These are phyloP conservation scores for Cladophialophora psammophila DNA, from an alignment of 2,329 filamentous ascomycete species.

Conservation along the genomic window DNA sequence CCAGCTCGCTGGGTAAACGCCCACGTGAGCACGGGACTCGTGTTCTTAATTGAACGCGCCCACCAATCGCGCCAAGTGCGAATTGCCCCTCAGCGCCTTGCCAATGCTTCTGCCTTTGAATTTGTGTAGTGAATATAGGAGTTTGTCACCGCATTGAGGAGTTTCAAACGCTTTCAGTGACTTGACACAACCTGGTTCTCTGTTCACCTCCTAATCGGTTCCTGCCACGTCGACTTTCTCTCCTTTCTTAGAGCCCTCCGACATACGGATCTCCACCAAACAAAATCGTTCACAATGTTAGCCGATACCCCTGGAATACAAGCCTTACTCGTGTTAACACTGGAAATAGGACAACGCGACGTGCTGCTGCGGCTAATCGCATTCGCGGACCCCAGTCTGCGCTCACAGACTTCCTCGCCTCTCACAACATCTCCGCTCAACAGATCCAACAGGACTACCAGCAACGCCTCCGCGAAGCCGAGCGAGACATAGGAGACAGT, in stretches of 20 bases:
- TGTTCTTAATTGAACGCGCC: slow-evolving; percentile 7
- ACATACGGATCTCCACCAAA: neutral
- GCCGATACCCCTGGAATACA: neutral
- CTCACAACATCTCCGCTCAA: slow-evolving; percentile 71
- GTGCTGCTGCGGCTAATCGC: slow-evolving; percentile 47
- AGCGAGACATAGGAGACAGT: slow-evolving; percentile 45
- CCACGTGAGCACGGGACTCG: slow-evolving; percentile 12
- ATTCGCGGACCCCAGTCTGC: slow-evolving; percentile 70
- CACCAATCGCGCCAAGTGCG: neutral
- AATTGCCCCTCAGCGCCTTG: neutral
- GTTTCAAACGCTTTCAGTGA: neutral
- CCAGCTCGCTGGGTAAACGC: neutral
- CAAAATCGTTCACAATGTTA: slow-evolving; percentile 14
- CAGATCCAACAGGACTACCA: slow-evolving; percentile 68
- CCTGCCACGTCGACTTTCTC: neutral
- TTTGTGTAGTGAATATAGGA: neutral
- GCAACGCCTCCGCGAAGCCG: slow-evolving; percentile 59
- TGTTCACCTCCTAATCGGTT: neutral
- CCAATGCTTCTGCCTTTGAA: neutral
- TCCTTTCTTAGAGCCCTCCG: neutral
- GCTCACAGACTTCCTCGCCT: slow-evolving; percentile 72
- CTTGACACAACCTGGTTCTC: neutral
- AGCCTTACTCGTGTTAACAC: slow-evolving; percentile 8
- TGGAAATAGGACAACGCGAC: slow-evolving; percentile 26
- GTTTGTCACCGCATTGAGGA: neutral